These are phyloP conservation scores for Lachnellula occidentalis DNA, from an alignment of 2,329 filamentous ascomycete genomes.

Conservation along the genomic window DNA sequence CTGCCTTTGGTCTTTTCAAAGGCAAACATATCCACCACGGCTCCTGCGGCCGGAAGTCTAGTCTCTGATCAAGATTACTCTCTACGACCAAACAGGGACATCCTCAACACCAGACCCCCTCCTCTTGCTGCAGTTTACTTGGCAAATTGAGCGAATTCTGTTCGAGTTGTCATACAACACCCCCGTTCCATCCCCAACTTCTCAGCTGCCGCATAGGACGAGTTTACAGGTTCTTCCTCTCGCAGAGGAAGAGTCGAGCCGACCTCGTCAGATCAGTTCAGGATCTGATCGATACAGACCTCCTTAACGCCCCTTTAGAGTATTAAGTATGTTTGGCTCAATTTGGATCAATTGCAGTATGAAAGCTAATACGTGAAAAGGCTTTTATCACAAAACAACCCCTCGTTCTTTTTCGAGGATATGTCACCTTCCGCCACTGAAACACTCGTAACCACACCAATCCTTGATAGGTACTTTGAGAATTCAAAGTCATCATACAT, in stretches of 20 bases:
- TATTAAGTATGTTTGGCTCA: slow-evolving; percentile 18
- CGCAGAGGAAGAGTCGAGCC: slow-evolving; percentile 98
- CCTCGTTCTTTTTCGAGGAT: slow-evolving; percentile 29
- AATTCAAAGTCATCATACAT: slow-evolving; percentile 24
- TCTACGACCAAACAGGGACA: slow-evolving; percentile 58
- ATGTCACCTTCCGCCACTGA: slow-evolving; percentile 67
- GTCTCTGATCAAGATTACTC: slow-evolving; percentile 67
- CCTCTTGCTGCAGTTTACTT: slow-evolving; percentile 46
- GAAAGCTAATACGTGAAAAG: not conserved
- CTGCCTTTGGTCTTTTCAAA: slow-evolving; percentile 65
- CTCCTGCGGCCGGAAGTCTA: slow-evolving; percentile 55
- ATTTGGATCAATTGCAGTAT: not conserved
- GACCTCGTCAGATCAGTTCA: slow-evolving; percentile 88
- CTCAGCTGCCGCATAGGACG: slow-evolving; percentile 99
- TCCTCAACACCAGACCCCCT: slow-evolving; percentile 61
- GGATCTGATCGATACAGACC: slow-evolving; percentile 92
- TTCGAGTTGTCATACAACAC: slow-evolving; percentile 45
- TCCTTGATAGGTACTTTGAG: slow-evolving; percentile 27
- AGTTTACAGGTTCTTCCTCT: slow-evolving; percentile 98
- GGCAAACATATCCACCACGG: slow-evolving; percentile 53
- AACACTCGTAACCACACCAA: slow-evolving; percentile 39
- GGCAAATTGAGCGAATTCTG: slow-evolving; percentile 45
- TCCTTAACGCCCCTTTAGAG: slow-evolving; percentile 64
- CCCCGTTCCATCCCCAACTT: slow-evolving; percentile 53
- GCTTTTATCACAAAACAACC: slow-evolving; percentile 8